Conservation (phyloP, 73 alveolate species). For the Loxodes magnus region DNA sequence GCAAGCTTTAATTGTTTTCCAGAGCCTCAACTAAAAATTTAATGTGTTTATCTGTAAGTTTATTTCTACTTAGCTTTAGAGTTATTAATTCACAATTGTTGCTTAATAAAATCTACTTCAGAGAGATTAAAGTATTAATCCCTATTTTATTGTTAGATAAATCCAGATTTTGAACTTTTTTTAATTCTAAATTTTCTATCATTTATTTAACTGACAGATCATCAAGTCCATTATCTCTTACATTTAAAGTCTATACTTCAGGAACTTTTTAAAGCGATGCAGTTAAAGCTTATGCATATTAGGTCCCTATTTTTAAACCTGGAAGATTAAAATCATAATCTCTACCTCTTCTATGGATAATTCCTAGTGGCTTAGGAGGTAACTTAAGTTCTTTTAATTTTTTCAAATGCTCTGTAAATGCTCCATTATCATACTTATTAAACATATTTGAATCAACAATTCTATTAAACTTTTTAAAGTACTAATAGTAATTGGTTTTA, state of each 20-base stretch:
- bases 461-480: too few species aligned
- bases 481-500: too few species aligned
- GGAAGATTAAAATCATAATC: slow-evolving; percentile 1
- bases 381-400: background rate
- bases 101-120: too few species aligned
- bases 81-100: too few species aligned
- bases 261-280: background rate
- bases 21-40: slow-evolving; percentile 28
- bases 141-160: slow-evolving; percentile 18
- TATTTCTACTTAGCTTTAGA: slow-evolving; percentile 50
- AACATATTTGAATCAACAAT: too few species aligned
- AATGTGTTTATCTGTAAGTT: slow-evolving; percentile 47
- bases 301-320: slow-evolving; percentile 23
- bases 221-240: slow-evolving; percentile 27
- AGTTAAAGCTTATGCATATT: slow-evolving; percentile 28
- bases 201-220: slow-evolving; percentile 18
- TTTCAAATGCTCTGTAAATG: too few species aligned
- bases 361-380: slow-evolving; percentile 15
- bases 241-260: background rate
- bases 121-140: slow-evolving; percentile 16
- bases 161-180: slow-evolving; percentile 11
- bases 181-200: background rate
- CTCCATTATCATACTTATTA: too few species aligned
- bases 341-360: slow-evolving; percentile 5
- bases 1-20: slow-evolving; percentile 30